Base-by-base conservation (phyloP, 441 rosid genomes). In the Hura crepitans region DNA sequence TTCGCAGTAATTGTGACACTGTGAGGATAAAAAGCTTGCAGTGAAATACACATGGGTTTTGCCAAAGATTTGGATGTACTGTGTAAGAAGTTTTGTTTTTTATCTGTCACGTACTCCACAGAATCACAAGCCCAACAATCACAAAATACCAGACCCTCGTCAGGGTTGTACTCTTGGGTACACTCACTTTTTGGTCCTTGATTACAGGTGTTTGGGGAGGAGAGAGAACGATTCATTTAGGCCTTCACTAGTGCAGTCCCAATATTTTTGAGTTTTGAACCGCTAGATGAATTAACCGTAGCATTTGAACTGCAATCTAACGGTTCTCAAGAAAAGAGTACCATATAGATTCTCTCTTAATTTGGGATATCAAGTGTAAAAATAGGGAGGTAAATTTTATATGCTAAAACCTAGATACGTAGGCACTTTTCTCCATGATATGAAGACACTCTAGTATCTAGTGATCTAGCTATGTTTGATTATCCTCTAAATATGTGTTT, bases 41-140 rank as follows among this genome's bases (percentile, higher is more conserved):
- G 82, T 71, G 59, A 49, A 61, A 71, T 9, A 61, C 85, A 78
- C 84, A 82, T 82, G 85, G 81, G 78, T 70, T n/a, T 72, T 76
- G 86, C 77, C 42, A 62, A 49, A 30, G 25, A 61, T 54, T 59
- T 68, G 68, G 74, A 33, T 73, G 66, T 63, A 33, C 75, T 27
- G 58, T 49, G 55, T 14, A 68, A 65, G 66, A 25, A 68, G 6
- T 71, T 18, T 22, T 67, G 51, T 73, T 65, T 70, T 53, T 22
- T 5, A n/a, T 72, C 5, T 64, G 59, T 58, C 43, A 10, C 47
- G 14, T 37, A 71, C 58, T 25, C 51, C 69, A 47, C 56, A 72
- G 87, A 80, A 80, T 85, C 93, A 71, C 87, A 81, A 73, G 81
- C 71, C 74, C 69, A n/a, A 79, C 85, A 73, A 78, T 70, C 43